Evolutionary conservation across 2,329 filamentous ascomycete species (phyloP).

Genomic region (Talaromyces sp.): DNA sequence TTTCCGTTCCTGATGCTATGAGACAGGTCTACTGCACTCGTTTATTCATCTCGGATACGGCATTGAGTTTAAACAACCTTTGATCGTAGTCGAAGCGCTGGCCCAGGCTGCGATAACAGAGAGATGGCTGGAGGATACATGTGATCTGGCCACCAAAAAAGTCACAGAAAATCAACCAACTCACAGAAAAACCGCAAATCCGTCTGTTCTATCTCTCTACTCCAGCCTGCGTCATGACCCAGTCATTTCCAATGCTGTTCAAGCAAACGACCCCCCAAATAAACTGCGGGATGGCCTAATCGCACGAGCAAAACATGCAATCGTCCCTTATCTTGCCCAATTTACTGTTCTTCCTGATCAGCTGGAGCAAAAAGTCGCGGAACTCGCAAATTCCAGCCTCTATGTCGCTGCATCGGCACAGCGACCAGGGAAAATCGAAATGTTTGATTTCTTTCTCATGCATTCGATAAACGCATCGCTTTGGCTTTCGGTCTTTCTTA

Average conservation of each 20-base stretch:
- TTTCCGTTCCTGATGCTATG: slow-evolving; percentile 13
- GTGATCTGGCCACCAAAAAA: not conserved
- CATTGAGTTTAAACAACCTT: slow-evolving; percentile 74
- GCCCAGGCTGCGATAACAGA: slow-evolving; percentile 70
- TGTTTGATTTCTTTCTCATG: slow-evolving; percentile 79
- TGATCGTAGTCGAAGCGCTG: slow-evolving; percentile 74
- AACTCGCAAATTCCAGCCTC: slow-evolving; percentile 18
- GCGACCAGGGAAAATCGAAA: slow-evolving; percentile 58
- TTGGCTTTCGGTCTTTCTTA: slow-evolving; percentile 62
- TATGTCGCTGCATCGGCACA: slow-evolving; percentile 53
- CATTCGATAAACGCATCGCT: slow-evolving; percentile 74
- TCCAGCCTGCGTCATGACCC: not conserved
- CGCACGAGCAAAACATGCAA: not conserved
- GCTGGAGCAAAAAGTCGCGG: not conserved
- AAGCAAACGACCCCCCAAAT: not conserved
- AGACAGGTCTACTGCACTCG: slow-evolving; percentile 64
- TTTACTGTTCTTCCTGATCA: not conserved
- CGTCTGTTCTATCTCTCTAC: not conserved
- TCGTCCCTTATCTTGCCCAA: not conserved
- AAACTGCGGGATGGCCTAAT: not conserved
- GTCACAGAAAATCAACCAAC: not conserved
- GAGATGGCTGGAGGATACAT: slow-evolving; percentile 40
- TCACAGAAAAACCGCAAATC: not conserved
- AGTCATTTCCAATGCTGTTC: not conserved
- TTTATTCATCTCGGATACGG: slow-evolving; percentile 82